A percentile compares a stretch with the other conserved stretches of the same genome.
phyloP scores from a whole-genome alignment of 352 stramenopile genomes.

The Detonula confervacea region DNA sequence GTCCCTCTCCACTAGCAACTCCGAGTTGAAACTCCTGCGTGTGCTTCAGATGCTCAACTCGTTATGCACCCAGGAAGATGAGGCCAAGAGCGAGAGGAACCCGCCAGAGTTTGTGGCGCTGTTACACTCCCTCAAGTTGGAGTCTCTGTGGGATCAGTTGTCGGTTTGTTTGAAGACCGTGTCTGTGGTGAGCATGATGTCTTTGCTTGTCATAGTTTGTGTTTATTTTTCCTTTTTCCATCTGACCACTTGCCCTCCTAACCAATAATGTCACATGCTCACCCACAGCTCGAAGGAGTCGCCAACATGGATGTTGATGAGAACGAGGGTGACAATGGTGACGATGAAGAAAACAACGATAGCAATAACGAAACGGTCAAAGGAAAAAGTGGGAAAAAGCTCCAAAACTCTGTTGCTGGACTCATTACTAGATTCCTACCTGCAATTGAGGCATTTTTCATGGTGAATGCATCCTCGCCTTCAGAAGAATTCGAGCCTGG shows the following conservation, averaged over 20 bases:
- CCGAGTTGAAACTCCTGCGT: conserved; percentile 95
- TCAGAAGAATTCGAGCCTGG: conserved; percentile 30
- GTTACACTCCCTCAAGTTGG: conserved; percentile 79
- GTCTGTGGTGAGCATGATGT: conserved; percentile 39
- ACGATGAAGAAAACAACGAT: conserved; percentile 80
- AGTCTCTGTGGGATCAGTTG: conserved; percentile 85
- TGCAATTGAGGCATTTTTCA: conserved; percentile 98
- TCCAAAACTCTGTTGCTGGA: conserved; percentile 73
- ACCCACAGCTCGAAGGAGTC: conserved; percentile 77
- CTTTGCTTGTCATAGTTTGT: neutral
- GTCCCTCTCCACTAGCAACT: conserved; percentile 81
- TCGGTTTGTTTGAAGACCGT: conserved; percentile 77
- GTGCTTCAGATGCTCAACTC: conserved; percentile 93
- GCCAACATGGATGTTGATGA: conserved; percentile 56
- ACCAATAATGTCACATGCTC: too few species aligned
- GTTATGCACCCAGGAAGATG: conserved; percentile 79
- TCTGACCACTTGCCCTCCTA: too few species aligned
- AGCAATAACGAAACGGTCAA: conserved; percentile 62
- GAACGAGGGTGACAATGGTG: conserved; percentile 49
- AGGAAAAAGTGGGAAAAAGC: conserved; percentile 31
- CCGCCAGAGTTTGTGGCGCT: conserved; percentile 84
- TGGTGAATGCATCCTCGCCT: conserved; percentile 92
- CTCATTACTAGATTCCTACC: conserved; percentile 97
- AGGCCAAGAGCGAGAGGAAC: conserved; percentile 75
- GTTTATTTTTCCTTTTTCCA: too few species aligned